Conservation (phyloP, 1,284 basidiomycete genomes). For the Schizopora paradoxa region DNA sequence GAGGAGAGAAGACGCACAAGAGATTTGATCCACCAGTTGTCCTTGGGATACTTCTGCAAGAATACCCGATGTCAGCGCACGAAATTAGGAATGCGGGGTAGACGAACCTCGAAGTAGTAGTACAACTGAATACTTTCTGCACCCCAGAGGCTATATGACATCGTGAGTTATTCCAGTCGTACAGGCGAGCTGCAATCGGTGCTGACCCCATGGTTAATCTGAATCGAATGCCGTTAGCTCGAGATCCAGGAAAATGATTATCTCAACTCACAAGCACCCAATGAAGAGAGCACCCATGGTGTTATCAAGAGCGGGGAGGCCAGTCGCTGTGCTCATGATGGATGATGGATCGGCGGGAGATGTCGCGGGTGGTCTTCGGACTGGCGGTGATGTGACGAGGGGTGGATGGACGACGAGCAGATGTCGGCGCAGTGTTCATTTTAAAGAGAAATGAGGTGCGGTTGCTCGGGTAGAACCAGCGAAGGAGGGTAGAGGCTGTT, state of each 20-base stretch:
- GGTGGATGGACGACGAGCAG: too few relatives aligned
- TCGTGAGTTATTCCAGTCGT: not conserved
- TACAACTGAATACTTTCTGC: not conserved
- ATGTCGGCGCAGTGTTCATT: too few relatives aligned
- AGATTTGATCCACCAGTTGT: slow-evolving; percentile 1
- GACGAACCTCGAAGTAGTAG: not conserved
- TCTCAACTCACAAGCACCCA: not conserved
- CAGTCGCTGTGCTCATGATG: not conserved
- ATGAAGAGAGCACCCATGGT: slow-evolving; percentile 1
- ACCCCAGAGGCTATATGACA: not conserved
- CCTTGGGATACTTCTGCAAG: not conserved
- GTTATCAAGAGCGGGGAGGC: not conserved
- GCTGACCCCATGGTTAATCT: not conserved
- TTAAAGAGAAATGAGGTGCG: too few relatives aligned
- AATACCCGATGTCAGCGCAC: not conserved
- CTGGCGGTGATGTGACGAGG: too few relatives aligned
- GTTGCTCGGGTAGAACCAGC: too few relatives aligned
- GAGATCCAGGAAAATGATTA: not conserved
- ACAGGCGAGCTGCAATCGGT: not conserved
- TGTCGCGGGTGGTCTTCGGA: too few relatives aligned
- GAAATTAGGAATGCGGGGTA: not conserved
- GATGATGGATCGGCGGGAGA: too few relatives aligned
- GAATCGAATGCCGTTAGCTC: not conserved
- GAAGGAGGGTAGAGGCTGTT: too few relatives aligned
- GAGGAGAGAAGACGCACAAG: too few relatives aligned